Conservation (phyloP, 306 rosid species). For the Pterocarpus santalinus region DNA sequence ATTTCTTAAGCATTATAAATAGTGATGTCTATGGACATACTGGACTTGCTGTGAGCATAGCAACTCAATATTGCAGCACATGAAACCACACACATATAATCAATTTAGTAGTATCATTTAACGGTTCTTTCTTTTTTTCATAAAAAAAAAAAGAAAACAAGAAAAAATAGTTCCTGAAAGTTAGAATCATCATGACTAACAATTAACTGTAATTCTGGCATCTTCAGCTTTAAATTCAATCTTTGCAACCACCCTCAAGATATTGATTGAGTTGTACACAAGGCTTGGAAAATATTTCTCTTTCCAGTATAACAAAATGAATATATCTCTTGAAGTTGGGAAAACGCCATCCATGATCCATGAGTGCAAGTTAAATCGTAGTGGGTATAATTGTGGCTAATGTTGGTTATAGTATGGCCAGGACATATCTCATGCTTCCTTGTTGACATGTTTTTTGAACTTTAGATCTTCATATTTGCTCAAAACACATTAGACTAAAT, state of each 20-base stretch:
- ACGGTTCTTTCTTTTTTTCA: background rate
- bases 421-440: background rate
- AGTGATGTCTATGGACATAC: background rate
- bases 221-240: background rate
- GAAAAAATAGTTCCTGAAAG: background rate
- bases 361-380: background rate
- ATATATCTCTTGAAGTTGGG: background rate
- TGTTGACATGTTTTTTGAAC: constrained; percentile 1
- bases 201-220: background rate
- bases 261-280: background rate
- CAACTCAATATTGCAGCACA: background rate
- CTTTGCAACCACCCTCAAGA: background rate
- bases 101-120: background rate
- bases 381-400: too few species aligned
- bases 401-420: too few species aligned
- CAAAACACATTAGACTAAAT: background rate
- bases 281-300: background rate
- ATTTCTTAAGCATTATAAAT: constrained; percentile 12
- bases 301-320: background rate
- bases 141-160: background rate
- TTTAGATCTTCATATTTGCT: background rate
- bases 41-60: background rate
- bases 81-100: background rate
- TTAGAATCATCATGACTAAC: background rate
- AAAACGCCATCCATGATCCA: background rate